Evolutionary conservation across 495 filamentous ascomycete genomes (phyloP).

Genomic region (Lindgomyces ingoldianus): DNA sequence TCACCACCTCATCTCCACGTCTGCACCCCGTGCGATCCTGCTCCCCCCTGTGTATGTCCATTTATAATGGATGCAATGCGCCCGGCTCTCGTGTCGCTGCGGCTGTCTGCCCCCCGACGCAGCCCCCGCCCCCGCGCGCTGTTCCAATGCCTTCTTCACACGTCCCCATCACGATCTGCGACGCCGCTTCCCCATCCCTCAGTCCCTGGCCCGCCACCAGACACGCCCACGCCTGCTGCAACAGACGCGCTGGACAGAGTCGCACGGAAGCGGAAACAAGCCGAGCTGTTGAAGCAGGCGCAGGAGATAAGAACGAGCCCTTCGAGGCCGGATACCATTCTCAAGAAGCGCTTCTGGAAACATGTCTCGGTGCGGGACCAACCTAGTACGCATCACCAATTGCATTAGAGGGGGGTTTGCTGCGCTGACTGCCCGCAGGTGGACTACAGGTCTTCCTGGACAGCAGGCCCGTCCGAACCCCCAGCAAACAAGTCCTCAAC

Average conservation of each 20-base stretch:
- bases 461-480: conserved; percentile 73
- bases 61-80: conserved; percentile 22
- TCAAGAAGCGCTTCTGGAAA: conserved; percentile 81
- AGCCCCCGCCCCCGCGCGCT: conserved; percentile 13
- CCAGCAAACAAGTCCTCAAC: conserved; percentile 66
- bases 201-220: conserved; percentile 81
- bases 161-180: conserved; percentile 53
- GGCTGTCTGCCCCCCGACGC: conserved; percentile 3
- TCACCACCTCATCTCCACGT: not conserved
- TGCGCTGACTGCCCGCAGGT: conserved; percentile 45
- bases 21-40: not conserved
- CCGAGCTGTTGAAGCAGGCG: conserved; percentile 54
- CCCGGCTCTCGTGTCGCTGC: conserved; percentile 14
- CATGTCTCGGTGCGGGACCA: conserved; percentile 66
- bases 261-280: conserved; percentile 57
- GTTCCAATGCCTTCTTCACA: conserved; percentile 57
- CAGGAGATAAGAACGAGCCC: conserved; percentile 50
- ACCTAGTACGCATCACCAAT: conserved; percentile 48
- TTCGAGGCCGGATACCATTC: conserved; percentile 48
- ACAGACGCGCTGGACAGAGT: conserved; percentile 54
- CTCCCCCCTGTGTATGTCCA: not conserved
- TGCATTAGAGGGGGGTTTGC: not conserved
- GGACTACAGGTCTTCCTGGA: conserved; percentile 79
- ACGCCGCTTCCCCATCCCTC: conserved; percentile 66
- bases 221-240: conserved; percentile 64